These are phyloP conservation scores for Boletus rubroflammeus DNA, from an alignment of 768 basidiomycete genomes.

Conservation along the genomic window DNA sequence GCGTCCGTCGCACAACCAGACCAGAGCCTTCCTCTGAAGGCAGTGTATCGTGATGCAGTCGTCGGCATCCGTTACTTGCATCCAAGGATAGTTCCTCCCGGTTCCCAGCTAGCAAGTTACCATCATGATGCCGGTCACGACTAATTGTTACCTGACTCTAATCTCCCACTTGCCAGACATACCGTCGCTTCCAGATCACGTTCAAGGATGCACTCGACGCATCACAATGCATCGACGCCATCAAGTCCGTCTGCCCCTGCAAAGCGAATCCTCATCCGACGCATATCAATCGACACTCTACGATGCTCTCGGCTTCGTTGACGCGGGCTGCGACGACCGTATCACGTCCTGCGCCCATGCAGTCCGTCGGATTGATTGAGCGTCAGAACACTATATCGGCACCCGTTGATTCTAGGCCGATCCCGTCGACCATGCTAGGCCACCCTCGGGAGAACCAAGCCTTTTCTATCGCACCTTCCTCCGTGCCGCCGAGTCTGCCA, in stretches of 20 bases:
- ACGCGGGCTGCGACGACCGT: constrained; percentile 16
- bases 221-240: constrained; percentile 55
- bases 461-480: constrained; percentile 4
- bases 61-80: constrained; percentile 76
- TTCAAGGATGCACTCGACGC: constrained; percentile 51
- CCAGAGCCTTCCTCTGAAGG: constrained; percentile 72
- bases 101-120: constrained; percentile 31
- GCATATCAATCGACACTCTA: constrained; percentile 16
- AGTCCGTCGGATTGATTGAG: background rate
- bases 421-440: background rate
- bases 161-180: constrained; percentile 41
- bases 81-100: constrained; percentile 34
- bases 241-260: constrained; percentile 72
- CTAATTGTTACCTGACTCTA: constrained; percentile 2
- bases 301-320: constrained; percentile 14
- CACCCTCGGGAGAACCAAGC: background rate
- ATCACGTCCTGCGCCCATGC: background rate
- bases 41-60: constrained; percentile 68
- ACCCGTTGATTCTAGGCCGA: background rate
- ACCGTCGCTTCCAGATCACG: constrained; percentile 74
- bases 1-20: constrained; percentile 31
- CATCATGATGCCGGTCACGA: background rate
- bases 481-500: constrained; percentile 11
- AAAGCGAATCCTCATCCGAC: constrained; percentile 47
- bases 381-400: constrained; percentile 1